Conservation (phyloP, 129 eudicot species). For the Chrysanthemum makinoi region DNA sequence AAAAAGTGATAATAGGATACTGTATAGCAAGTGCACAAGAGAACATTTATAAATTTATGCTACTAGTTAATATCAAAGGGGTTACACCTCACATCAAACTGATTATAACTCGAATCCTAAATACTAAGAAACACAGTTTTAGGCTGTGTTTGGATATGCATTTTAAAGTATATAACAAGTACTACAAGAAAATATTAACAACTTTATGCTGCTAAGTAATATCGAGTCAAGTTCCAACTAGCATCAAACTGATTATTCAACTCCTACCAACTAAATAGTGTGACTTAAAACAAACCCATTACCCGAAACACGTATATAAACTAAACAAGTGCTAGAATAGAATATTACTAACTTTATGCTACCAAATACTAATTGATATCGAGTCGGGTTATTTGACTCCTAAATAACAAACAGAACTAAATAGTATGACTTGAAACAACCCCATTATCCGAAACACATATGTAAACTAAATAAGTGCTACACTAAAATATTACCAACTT, state of each 20-base stretch:
- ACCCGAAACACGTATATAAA: neutral
- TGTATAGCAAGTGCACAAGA: neutral
- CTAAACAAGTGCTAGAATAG: neutral
- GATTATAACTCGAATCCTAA: too few species aligned
- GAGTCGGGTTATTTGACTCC: too few species aligned
- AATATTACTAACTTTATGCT: neutral
- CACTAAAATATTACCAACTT: neutral
- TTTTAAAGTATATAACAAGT: neutral
- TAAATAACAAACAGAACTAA: neutral
- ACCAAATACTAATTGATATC: neutral
- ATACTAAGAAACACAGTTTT: neutral
- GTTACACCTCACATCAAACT: too few species aligned
- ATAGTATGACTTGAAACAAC: too few species aligned
- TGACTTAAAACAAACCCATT: too few species aligned
- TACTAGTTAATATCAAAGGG: neutral
- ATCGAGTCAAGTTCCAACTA: too few species aligned
- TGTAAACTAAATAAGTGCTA: neutral
- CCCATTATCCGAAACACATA: neutral
- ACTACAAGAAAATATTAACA: too few species aligned
- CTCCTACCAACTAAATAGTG: neutral
- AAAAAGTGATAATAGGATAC: too few species aligned
- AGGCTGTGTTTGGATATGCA: neutral
- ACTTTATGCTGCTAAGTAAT: too few species aligned
- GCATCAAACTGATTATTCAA: too few species aligned
- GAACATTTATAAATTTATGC: neutral